phyloP scores from a whole-genome alignment of 768 basidiomycete species.

The Calocera cornea region DNA sequence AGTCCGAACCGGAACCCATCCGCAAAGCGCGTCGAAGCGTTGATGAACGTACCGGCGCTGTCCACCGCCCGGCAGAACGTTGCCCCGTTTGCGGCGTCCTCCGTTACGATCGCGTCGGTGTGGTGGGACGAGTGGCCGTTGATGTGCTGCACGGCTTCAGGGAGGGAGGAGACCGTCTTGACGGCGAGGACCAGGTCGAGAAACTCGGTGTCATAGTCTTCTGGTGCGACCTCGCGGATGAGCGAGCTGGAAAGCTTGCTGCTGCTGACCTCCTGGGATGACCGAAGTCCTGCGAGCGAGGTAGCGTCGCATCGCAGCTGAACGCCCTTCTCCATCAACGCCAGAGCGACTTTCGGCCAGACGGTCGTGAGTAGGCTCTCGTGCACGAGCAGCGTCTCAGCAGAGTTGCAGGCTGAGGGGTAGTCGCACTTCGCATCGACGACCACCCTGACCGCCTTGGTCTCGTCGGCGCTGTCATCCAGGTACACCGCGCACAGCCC shows the following conservation, averaged over 20 bases:
- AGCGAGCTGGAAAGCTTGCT: conserved; percentile 21
- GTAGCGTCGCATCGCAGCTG: conserved; percentile 64
- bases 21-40: conserved; percentile 90
- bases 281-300: conserved; percentile 44
- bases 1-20: conserved; percentile 96
- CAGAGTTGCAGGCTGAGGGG: conserved; percentile 90
- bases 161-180: conserved; percentile 53
- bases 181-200: conserved; percentile 77
- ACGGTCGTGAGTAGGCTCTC: conserved; percentile 50
- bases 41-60: conserved; percentile 83
- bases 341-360: conserved; percentile 68
- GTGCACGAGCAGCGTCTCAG: conserved; percentile 82
- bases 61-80: conserved; percentile 80
- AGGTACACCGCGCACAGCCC: conserved; percentile 85
- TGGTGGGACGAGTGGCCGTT: conserved; percentile 90
- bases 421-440: conserved; percentile 91
- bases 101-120: conserved; percentile 86
- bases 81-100: conserved; percentile 48
- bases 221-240: conserved; percentile 40
- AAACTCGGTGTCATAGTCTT: conserved; percentile 76
- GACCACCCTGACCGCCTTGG: conserved; percentile 69
- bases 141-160: conserved; percentile 71
- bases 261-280: conserved; percentile 19
- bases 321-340: conserved; percentile 56
- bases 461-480: conserved; percentile 62